A percentile compares a stretch with the other conserved stretches of the same genome.
Conservation (phyloP, 495 filamentous ascomycete species). For the Cairneyella variabilis region DNA sequence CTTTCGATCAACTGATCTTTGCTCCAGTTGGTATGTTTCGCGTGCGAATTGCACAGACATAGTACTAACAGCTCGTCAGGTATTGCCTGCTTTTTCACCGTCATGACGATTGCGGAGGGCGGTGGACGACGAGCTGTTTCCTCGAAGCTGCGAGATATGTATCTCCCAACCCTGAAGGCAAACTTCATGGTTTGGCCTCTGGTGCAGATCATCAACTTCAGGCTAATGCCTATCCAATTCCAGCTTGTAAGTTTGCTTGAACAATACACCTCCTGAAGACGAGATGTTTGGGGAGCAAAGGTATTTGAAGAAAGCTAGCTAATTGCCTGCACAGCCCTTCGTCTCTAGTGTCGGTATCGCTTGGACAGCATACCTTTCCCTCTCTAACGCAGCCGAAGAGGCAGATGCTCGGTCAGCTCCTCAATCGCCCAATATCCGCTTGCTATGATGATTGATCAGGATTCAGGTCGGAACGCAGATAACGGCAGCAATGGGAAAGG, state of each 20-base stretch:
- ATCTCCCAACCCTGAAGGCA: conserved; percentile 88
- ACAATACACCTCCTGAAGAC: too few relatives aligned
- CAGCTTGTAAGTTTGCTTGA: conserved; percentile 71
- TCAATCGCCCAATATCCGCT: conserved; percentile 31
- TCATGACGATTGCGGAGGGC: conserved; percentile 95
- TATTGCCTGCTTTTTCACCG: conserved; percentile 86
- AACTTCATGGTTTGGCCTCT: conserved; percentile 96
- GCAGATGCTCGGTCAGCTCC: conserved; percentile 26
- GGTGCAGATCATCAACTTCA: conserved; percentile 96
- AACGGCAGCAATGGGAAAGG: too few relatives aligned
- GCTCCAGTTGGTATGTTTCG: conserved; percentile 71
- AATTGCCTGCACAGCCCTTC: conserved; percentile 65
- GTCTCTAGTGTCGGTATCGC: conserved; percentile 95
- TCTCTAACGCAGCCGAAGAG: conserved; percentile 87
- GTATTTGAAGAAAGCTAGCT: too few relatives aligned
- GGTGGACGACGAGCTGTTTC: conserved; percentile 76
- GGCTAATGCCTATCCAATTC: conserved; percentile 90
- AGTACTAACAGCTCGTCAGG: conserved; percentile 40
- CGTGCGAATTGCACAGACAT: background rate
- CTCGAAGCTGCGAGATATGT: conserved; percentile 89
- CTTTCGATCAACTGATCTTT: conserved; percentile 92
- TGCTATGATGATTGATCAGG: conserved; percentile 25
- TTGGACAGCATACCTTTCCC: conserved; percentile 97
- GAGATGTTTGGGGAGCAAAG: too few relatives aligned
- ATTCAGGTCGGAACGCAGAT: conserved; percentile 12